phyloP scores from a whole-genome alignment of 495 filamentous ascomycete species.

The Xylaria scruposa region DNA sequence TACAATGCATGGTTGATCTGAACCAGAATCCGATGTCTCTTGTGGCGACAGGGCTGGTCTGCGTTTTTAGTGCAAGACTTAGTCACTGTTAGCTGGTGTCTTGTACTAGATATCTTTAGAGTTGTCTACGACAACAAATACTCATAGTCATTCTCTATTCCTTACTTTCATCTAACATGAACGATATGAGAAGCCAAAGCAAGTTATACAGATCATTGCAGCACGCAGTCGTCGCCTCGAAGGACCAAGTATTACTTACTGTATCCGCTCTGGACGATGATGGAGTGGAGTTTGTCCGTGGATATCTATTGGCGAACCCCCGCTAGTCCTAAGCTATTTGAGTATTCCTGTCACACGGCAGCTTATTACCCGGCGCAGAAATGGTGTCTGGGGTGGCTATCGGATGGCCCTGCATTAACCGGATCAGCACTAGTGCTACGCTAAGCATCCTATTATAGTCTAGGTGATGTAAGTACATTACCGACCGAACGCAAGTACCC shows the following conservation, averaged over 20 bases:
- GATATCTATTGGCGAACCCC: background rate
- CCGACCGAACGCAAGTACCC: background rate
- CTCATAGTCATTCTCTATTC: background rate
- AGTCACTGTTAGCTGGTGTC: background rate
- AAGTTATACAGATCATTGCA: background rate
- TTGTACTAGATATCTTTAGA: no score
- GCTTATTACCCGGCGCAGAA: conserved; percentile 17
- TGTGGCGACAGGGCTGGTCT: background rate
- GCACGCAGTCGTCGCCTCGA: background rate
- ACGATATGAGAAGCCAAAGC: background rate
- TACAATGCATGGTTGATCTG: conserved; percentile 14
- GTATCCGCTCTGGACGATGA: conserved; percentile 2
- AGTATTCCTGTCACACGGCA: conserved; percentile 26
- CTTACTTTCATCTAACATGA: background rate
- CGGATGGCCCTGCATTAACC: conserved; percentile 14
- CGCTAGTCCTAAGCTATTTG: conserved; percentile 16
- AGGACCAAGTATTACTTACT: conserved; percentile 2
- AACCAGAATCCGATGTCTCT: background rate
- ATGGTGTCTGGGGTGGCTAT: conserved; percentile 12
- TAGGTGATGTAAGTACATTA: background rate
- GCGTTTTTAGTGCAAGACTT: background rate
- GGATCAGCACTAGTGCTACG: conserved; percentile 18
- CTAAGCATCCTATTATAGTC: background rate
- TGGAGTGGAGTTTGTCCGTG: background rate
- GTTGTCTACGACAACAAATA: background rate